Evolutionary conservation across 1,284 basidiomycete species (phyloP), one percentile per base, ranked within the genome.

Genomic region (Microbotryum lychnidis-dioicae): DNA sequence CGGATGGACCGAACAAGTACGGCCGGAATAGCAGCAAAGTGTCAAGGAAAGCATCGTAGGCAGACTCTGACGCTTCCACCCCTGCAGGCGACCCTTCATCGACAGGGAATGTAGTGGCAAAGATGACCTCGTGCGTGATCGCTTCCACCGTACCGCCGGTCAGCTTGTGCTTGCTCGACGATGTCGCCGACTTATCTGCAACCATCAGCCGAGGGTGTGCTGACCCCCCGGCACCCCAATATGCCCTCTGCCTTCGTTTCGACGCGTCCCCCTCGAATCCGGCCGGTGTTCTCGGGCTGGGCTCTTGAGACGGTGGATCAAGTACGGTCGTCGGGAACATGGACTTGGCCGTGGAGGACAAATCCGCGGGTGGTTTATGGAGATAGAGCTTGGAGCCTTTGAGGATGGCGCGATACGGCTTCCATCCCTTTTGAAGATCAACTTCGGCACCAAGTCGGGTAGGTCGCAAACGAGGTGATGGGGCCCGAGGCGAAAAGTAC

Each of bases 341-440:
- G 20, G 85, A 84, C 70, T 84, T 85, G 54, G 89, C 79, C 3
- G 46, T 55, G 5, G 52, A 21, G 6, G 45, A n/a, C 23, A 60
- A 46, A 37, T 60, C 88, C 45, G 80, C 77, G 0, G 88, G 86
- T 0, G 86, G 83, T 71, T 91, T 90, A 73, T 87, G 89, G 68
- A 90, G 86, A 73, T 86, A 85, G 56, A 91, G 70, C 73, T 90
- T 90, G 16, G 84, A 83, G 4, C 87, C 88, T 70, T 87, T 86
- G 21, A 91, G 75, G 64, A 88, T 84, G 46, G 85, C 79, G 75
- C 89, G 89, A 77, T 82, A 88, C 7, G 87, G 82, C 73, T 90
- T 91, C 87, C 89, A 90, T 0, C 82, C 83, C 71, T 85, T 87
- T 0, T 80, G 74, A 4, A 82, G 74, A 25, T 74, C 66, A 16